Base-by-base conservation (phyloP, 1,139 yeast genomes). In the Lodderomyces beijingensis region DNA sequence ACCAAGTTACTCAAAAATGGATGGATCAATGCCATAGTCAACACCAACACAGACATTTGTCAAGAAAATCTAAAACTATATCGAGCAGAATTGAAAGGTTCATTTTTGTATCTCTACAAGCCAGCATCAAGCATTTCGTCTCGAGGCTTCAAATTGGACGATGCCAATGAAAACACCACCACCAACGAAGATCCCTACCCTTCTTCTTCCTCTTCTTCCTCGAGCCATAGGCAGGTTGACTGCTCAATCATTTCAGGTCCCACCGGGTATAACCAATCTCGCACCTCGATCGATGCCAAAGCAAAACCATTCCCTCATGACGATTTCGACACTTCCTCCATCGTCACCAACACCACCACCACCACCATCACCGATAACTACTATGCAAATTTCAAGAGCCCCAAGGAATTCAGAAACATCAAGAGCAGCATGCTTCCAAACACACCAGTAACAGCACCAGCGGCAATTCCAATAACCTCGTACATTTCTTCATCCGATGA, bases 81-180 rank as follows among this genome's bases (percentile, higher is more conserved):
- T 43, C 65, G 81, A 36, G 83, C 79, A 0, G 88, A 80, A 50
- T 58, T 83, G 41, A 74, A 68, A 45, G 93, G 93, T 6, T 70
- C 85, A 1, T 66, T 67, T 33, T 53, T 83, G 35, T 65, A 66
- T 40, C 50, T 83, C 16, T 79, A 71, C 57, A 79, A 74, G 46
- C 64, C 77, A 5, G 75, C 78, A 1, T 50, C 65, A 8, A 72
- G 61, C 26, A 43, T 70, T 28, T 71, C 65, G 45, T 67, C 75
- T 26, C 74, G 65, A 46, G 58, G 59, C 39, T 75, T 79, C 48
- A 37, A 49, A 40, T 39, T 55, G 24, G 34, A 37, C 9, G 37
- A 37, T n/a, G 11, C n/a, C 10, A 11, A 11, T 10, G 22, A 16
- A 16, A 26, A 22, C 7, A 23, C 16, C n/a, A 3, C 7, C 5